Base-by-base conservation (phyloP, 2,329 filamentous ascomycete genomes). In the Aspergillus neotritici region DNA sequence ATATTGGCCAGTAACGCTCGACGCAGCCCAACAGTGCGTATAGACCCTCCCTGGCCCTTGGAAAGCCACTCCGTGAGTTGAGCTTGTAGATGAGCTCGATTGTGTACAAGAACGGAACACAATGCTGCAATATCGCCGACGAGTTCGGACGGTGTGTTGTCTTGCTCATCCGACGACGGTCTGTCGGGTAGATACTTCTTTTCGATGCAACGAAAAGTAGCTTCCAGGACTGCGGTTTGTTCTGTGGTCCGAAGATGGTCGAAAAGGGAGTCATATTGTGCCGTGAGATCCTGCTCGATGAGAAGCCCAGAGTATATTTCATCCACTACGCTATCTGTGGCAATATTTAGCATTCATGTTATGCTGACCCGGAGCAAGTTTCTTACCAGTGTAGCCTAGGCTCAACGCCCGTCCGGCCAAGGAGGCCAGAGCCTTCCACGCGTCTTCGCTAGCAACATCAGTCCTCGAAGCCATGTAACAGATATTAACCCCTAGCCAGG, bases 401-500 rank as follows among this genome's bases (percentile, higher is more conserved):
- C 77, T 82, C 46, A 91, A 68, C 1, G 79, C 73, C 49, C 83
- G 82, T 3, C 78, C 71, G 14, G 71, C 65, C 5, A 82, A 53
- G 35, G 73, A 70, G 32, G 69, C 64, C 21, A 67, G 48, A 34
- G 60, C 63, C 38, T 65, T 51, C 61, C 64, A 53, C 43, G 50
- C 28, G 49, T 63, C 43, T 43, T 52, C 35, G 51, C 65, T 52
- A 10, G 55, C 44, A 5, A 61, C 34, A 57, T 65, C 70, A 65
- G 82, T 17, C 51, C 59, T 25, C 61, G 58, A 61, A 29, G 58
- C 62, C 54, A 76, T 63, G 13, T 58, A 48, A 29, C 64, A 70
- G 38, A 93, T 71, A 58, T 82, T 86, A 11, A 64, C 66, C 2
- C 82, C 84, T 31, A 95, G 64, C 89, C 89, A 95, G 25, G 66